Percentiles rank a stretch among this genome's conserved stretches.
These are phyloP conservation scores for Neohortaea acidophila DNA, from an alignment of 495 filamentous ascomycete species.

Conservation along the genomic window DNA sequence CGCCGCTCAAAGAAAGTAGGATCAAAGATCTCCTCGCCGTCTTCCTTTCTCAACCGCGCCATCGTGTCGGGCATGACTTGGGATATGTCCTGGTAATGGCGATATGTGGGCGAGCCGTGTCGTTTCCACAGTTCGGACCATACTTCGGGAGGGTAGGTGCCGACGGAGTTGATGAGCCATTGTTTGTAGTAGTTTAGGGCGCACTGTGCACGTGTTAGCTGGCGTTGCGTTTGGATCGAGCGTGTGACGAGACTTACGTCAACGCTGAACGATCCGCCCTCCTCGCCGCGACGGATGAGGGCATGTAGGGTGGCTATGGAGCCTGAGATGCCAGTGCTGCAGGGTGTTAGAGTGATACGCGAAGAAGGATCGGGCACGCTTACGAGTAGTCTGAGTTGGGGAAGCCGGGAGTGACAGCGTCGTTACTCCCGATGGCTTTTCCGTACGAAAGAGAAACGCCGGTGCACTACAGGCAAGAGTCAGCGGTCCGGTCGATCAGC, in stretches of 20 bases:
- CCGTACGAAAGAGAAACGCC: conserved; percentile 25
- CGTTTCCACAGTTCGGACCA: conserved; percentile 24
- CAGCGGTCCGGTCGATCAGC: not conserved
- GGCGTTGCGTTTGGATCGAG: not conserved
- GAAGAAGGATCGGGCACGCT: not conserved
- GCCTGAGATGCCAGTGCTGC: conserved; percentile 21
- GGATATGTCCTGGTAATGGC: conserved; percentile 22
- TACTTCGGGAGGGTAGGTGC: conserved; percentile 18
- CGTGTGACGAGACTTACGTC: conserved; percentile 18
- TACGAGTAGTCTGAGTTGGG: conserved; percentile 28
- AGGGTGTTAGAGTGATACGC: not conserved
- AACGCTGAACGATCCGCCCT: conserved; percentile 23
- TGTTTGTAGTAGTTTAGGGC: conserved; percentile 27
- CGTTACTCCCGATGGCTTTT: conserved; percentile 26
- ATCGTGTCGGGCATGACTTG: conserved; percentile 20
- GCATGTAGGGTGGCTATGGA: conserved; percentile 19
- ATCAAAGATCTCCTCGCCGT: conserved; percentile 15
- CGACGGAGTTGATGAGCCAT: conserved; percentile 25
- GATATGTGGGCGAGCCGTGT: conserved; percentile 22
- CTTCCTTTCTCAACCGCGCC: conserved; percentile 18
- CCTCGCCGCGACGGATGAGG: conserved; percentile 18
- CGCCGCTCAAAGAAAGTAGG: conserved; percentile 23
- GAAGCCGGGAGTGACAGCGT: conserved; percentile 27
- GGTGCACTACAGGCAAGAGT: conserved; percentile 2
- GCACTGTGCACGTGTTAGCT: conserved; percentile 14